Conservation (phyloP, 2,329 filamentous ascomycete species). For the Chaetomium olivaceum region DNA sequence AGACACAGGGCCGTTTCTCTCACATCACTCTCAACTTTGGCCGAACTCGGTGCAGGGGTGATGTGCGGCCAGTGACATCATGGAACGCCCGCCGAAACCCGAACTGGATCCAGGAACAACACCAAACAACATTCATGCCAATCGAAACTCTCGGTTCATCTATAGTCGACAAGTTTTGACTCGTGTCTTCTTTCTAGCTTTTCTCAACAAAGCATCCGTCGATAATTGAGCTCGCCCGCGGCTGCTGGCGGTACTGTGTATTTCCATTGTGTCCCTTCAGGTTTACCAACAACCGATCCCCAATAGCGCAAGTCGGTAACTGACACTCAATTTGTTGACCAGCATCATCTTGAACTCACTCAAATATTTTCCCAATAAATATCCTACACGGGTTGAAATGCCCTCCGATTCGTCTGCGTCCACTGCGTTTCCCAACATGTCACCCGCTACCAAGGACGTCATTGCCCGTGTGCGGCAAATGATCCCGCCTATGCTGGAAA, state of each 20-base stretch:
- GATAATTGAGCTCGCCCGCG: no score
- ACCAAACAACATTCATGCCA: neutral
- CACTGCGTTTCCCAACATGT: slow-evolving; percentile 51
- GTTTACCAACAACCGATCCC: no score
- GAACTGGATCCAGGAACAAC: neutral
- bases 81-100: neutral
- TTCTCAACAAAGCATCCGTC: no score
- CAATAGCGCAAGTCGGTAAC: no score
- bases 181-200: neutral
- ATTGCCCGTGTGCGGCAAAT: slow-evolving; percentile 82
- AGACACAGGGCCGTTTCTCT: no score
- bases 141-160: neutral
- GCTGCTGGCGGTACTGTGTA: no score
- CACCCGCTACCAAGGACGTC: slow-evolving; percentile 70
- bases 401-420: slow-evolving; percentile 15
- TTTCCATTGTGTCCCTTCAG: no score
- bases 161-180: neutral
- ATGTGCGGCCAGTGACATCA: neutral
- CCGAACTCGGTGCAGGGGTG: no score
- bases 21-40: no score
- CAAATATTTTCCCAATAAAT: no score
- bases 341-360: no score
- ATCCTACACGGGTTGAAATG: slow-evolving; percentile 19
- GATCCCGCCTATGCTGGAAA: slow-evolving; percentile 91
- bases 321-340: no score